Percentiles rank a stretch among this genome's conserved stretches.
Conservation (phyloP, 2,329 filamentous ascomycete species). For the Grosmannia clavigera region DNA sequence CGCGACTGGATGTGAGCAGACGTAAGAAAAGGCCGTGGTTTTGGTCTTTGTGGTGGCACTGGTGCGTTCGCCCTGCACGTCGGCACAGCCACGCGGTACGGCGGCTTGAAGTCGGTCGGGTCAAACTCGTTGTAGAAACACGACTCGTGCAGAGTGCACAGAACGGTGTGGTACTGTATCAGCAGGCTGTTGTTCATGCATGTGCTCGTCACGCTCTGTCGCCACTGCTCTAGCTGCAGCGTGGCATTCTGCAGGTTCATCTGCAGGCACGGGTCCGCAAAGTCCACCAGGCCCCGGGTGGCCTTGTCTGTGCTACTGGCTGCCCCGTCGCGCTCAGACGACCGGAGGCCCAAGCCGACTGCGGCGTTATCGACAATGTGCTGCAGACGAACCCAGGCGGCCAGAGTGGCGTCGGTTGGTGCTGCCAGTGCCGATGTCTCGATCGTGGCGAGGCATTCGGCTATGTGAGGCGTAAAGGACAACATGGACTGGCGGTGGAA, state of each 20-base stretch:
- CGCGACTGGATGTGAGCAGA: slow-evolving; percentile 1
- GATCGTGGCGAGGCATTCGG: slow-evolving; percentile 2
- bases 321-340: neutral
- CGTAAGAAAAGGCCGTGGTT: neutral
- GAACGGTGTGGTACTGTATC: slow-evolving; percentile 7
- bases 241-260: slow-evolving; percentile 1
- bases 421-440: slow-evolving; percentile 3
- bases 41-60: neutral
- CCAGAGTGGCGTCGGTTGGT: neutral
- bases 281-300: neutral
- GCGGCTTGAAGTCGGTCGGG: slow-evolving; percentile 7
- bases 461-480: slow-evolving; percentile 5
- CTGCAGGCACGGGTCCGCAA: slow-evolving; percentile 3
- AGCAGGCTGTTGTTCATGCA: slow-evolving; percentile 9
- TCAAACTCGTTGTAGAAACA: slow-evolving; percentile 9
- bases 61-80: neutral
- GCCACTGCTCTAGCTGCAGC: slow-evolving; percentile 6
- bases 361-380: slow-evolving; percentile 3
- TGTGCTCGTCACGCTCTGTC: neutral
- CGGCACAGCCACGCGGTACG: slow-evolving; percentile 6
- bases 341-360: neutral
- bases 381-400: slow-evolving; percentile 8
- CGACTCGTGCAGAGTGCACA: slow-evolving; percentile 8
- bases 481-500: slow-evolving; percentile 5
- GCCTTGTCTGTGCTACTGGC: neutral